Evolutionary conservation across 139 green algal species (phyloP), one percentile per base, ranked within the genome.

Genomic region (Closterium sp.): DNA sequence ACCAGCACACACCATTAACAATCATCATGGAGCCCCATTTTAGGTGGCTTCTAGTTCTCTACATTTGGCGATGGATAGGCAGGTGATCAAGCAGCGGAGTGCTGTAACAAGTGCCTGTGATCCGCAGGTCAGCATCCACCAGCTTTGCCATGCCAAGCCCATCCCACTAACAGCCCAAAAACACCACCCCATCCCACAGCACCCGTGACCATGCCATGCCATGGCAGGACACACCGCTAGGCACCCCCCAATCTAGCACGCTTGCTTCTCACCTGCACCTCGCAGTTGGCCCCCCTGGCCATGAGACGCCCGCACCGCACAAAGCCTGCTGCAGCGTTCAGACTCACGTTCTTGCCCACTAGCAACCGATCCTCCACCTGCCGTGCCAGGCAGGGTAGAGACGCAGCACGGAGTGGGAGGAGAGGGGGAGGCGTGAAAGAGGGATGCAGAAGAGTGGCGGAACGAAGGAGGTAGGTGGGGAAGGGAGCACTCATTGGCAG

Each of bases 281-380:
- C 90, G 84, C 86, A 30, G 34, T 33, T 34, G 84, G 86, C 28
- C 28, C 28, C 86, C 30, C 33, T 34, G 21, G 32, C 33, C 86
- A 89, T 33, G 30, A 33, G 31, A 4, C 84, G 31, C 9, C 84
- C 84, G 30, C 30, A 86, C 1, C 30, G 84, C 30, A 86, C 30
- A 33, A 36, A 89, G 30, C 28, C 86, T 0, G 33, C 33, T 34
- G 69, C 85, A 33, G 90, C 35, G 30, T 84, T 88, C 66, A 85
- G 34, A 19, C 55, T 94, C 89, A 87, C 31, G 31, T 23, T 33
- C 84, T 87, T 87, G 84, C 84, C 84, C 84, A 87, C 84, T 23
- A 87, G 32, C 84, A 87, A 34, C 84, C 32, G 31, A 23, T 87
- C 84, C 84, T 87, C 84, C 84, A 87, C 84, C 84, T 87, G 84